These are phyloP conservation scores for Solanum hybrid DNA, from an alignment of 305 asterid species.

Conservation along the genomic window DNA sequence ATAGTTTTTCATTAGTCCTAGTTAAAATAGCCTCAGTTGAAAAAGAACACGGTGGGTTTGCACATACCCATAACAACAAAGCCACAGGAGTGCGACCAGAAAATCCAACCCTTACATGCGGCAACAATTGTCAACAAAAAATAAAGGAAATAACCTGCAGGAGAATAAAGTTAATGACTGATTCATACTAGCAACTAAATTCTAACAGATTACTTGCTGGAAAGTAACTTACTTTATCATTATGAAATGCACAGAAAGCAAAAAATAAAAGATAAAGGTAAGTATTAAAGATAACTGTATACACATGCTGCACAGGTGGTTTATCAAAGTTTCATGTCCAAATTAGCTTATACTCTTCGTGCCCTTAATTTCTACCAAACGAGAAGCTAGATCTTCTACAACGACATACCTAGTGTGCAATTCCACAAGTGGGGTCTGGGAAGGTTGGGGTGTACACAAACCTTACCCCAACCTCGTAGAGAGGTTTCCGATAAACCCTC, in stretches of 20 bases:
- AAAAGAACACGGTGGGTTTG: slow-evolving; percentile 6
- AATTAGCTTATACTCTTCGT: background rate
- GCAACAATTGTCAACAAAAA: slow-evolving; percentile 72
- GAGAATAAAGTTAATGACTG: slow-evolving; percentile 1
- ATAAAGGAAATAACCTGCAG: slow-evolving; percentile 63
- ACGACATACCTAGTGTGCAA: background rate
- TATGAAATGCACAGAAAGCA: background rate
- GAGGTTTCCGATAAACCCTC: background rate
- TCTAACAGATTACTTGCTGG: background rate
- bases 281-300: background rate
- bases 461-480: background rate
- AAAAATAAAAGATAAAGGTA: too few relatives aligned
- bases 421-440: background rate
- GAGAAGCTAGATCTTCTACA: background rate
- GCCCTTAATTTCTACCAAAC: background rate
- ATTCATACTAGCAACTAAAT: background rate
- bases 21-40: background rate
- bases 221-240: background rate
- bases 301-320: background rate
- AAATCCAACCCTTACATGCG: slow-evolving; percentile 85
- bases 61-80: slow-evolving; percentile 80
- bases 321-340: background rate
- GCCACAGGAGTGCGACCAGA: slow-evolving; percentile 88
- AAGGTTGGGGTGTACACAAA: background rate
- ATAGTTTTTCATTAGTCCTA: slow-evolving; percentile 9